Evolutionary conservation across 768 basidiomycete species (phyloP).

Genomic region (Austroboletus festivus): DNA sequence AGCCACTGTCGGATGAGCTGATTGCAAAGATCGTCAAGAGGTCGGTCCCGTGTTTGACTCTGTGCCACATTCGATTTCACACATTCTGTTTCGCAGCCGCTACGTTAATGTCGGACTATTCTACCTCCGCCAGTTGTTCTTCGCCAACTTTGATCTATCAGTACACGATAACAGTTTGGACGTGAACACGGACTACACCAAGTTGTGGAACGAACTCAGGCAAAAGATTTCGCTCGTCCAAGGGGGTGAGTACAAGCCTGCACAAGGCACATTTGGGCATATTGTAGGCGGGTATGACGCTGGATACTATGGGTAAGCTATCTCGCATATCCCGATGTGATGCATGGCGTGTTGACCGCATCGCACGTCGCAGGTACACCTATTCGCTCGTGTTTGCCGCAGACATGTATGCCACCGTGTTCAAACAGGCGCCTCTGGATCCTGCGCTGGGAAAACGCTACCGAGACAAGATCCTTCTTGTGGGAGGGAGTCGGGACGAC

Average conservation of each 20-base stretch:
- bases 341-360: not conserved
- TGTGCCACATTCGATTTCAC: not conserved
- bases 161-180: slow-evolving; percentile 41
- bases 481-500: slow-evolving; percentile 76
- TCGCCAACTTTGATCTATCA: slow-evolving; percentile 39
- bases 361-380: slow-evolving; percentile 44
- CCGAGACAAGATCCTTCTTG: slow-evolving; percentile 68
- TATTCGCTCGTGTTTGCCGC: slow-evolving; percentile 66
- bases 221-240: slow-evolving; percentile 70
- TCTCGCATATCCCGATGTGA: not conserved
- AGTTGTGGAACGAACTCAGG: slow-evolving; percentile 72
- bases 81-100: slow-evolving; percentile 37
- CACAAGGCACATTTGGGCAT: slow-evolving; percentile 75
- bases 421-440: slow-evolving; percentile 74
- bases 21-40: slow-evolving; percentile 82
- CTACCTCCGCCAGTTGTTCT: slow-evolving; percentile 71
- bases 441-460: slow-evolving; percentile 64
- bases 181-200: slow-evolving; percentile 62
- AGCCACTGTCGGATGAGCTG: slow-evolving; percentile 65
- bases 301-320: slow-evolving; percentile 57
- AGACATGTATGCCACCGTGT: slow-evolving; percentile 71
- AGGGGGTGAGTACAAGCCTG: slow-evolving; percentile 52
- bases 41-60: slow-evolving; percentile 19
- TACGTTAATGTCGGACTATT: slow-evolving; percentile 82
- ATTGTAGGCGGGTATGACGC: slow-evolving; percentile 73